These are phyloP conservation scores for Phytophthora sp. DNA, from an alignment of 352 stramenopile species.

Conservation along the genomic window DNA sequence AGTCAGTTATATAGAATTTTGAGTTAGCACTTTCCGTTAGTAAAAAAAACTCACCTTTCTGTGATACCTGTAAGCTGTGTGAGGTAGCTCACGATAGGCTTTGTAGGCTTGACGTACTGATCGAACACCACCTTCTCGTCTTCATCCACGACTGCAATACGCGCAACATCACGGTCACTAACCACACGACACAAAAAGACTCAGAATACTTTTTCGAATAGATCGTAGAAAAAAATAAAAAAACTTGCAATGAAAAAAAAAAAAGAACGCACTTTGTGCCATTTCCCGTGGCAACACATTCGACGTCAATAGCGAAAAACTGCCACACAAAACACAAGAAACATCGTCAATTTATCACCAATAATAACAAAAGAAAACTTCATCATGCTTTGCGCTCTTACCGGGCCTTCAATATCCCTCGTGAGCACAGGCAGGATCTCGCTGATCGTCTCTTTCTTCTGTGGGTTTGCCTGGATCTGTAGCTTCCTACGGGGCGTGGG, in stretches of 20 bases:
- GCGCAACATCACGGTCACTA: slow-evolving; percentile 89
- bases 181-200: background rate
- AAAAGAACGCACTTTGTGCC: slow-evolving; percentile 74
- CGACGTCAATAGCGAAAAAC: slow-evolving; percentile 94
- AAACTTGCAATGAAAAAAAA: too few species aligned
- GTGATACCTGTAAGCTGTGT: slow-evolving; percentile 91
- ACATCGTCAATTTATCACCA: background rate
- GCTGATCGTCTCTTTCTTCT: slow-evolving; percentile 75
- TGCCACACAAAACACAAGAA: slow-evolving; percentile 25
- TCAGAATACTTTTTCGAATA: too few species aligned
- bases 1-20: background rate
- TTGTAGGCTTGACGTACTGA: slow-evolving; percentile 86
- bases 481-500: slow-evolving; percentile 39
- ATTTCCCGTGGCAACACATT: slow-evolving; percentile 91
- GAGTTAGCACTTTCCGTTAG: too few species aligned
- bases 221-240: too few species aligned
- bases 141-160: slow-evolving; percentile 90
- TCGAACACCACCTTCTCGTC: slow-evolving; percentile 89
- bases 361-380: slow-evolving; percentile 4
- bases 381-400: slow-evolving; percentile 27
- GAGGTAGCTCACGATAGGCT: slow-evolving; percentile 91
- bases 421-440: slow-evolving; percentile 80
- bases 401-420: slow-evolving; percentile 78
- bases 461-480: slow-evolving; percentile 73
- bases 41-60: slow-evolving; percentile 67